A percentile compares a stretch with the other conserved stretches of the same genome.
Conservation (phyloP, 1,139 yeast species). For the Geotrichum bryndzae region DNA sequence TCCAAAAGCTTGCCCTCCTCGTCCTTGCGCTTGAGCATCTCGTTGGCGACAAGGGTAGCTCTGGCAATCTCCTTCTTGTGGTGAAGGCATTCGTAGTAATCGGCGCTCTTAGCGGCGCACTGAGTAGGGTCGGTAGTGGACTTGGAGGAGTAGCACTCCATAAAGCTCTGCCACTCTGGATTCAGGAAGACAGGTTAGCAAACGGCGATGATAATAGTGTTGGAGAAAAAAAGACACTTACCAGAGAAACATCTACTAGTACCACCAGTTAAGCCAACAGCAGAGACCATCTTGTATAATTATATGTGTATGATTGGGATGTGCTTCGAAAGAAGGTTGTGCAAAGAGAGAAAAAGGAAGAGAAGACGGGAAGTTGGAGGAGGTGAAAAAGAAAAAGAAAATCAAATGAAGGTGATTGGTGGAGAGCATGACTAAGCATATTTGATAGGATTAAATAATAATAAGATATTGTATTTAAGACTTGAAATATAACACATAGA, state of each 20-base stretch:
- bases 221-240: slow-evolving; percentile 23
- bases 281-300: slow-evolving; percentile 33
- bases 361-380: neutral
- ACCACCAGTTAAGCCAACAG: slow-evolving; percentile 42
- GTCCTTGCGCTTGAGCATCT: slow-evolving; percentile 27
- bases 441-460: neutral
- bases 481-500: neutral
- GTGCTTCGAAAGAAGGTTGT: neutral
- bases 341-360: neutral
- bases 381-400: neutral
- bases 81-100: slow-evolving; percentile 46
- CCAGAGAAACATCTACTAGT: slow-evolving; percentile 45
- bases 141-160: slow-evolving; percentile 43
- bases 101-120: slow-evolving; percentile 42
- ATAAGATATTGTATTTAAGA: neutral
- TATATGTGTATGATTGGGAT: neutral
- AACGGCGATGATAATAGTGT: neutral
- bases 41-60: slow-evolving; percentile 22
- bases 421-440: neutral
- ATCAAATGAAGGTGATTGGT: neutral
- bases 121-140: slow-evolving; percentile 35
- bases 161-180: slow-evolving; percentile 41
- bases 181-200: neutral
- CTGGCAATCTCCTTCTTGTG: slow-evolving; percentile 39
- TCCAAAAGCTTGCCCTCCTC: slow-evolving; percentile 21